phyloP scores from a whole-genome alignment of 345 rosid species.

The Citrus australasica region DNA sequence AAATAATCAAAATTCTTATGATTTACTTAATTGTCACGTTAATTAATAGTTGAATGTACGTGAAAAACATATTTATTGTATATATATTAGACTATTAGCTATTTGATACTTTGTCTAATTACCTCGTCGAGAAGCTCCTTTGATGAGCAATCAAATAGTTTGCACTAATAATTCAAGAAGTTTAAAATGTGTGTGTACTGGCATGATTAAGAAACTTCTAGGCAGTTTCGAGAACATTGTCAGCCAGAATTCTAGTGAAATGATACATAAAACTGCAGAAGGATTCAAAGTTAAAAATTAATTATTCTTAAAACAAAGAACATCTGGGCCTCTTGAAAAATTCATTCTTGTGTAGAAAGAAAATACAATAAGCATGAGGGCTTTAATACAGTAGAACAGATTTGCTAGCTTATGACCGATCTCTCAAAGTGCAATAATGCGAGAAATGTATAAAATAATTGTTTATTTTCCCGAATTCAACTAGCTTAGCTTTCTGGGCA shows the following conservation, averaged over 20 bases:
- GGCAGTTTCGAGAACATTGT: not conserved
- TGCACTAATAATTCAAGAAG: not conserved
- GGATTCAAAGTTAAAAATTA: not conserved
- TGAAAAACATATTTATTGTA: no score
- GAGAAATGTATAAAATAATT: not conserved
- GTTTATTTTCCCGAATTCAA: not conserved
- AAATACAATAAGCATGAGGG: not conserved
- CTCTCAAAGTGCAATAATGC: no score
- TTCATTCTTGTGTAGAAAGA: not conserved
- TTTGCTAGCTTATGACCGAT: no score
- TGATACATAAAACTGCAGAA: not conserved
- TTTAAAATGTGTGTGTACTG: not conserved
- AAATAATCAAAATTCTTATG: not conserved
- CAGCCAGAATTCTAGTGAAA: not conserved
- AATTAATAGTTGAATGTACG: not conserved
- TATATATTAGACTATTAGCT: no score
- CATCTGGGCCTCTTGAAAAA: not conserved
- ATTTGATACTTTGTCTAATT: not conserved
- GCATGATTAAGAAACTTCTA: not conserved
- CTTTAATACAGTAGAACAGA: not conserved
- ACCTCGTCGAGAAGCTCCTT: no score
- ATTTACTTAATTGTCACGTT: not conserved
- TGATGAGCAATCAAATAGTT: not conserved
- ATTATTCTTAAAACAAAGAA: not conserved
- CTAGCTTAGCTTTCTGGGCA: no score